Evolutionary conservation across 2,329 filamentous ascomycete genomes (phyloP).

Genomic region (Trichoderma simmonsii): DNA sequence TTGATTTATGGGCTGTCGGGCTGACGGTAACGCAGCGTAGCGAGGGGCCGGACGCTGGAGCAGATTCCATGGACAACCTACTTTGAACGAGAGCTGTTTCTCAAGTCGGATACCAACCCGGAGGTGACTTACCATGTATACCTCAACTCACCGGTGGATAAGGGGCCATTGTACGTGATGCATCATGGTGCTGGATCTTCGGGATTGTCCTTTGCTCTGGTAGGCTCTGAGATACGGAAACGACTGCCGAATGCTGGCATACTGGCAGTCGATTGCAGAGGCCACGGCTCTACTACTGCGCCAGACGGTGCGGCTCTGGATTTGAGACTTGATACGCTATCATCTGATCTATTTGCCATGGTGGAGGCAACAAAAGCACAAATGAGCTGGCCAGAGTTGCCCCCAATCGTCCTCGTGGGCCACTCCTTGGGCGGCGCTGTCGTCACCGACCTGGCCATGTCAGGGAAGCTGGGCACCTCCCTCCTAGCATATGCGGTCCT

Average conservation of each 20-base stretch:
- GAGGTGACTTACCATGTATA: slow-evolving; percentile 77
- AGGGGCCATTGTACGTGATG: slow-evolving; percentile 82
- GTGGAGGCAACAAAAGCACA: slow-evolving; percentile 62
- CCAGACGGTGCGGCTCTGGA: slow-evolving; percentile 48
- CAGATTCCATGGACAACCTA: slow-evolving; percentile 83
- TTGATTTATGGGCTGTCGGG: slow-evolving; percentile 16
- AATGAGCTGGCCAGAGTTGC: slow-evolving; percentile 71
- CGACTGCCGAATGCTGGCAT: slow-evolving; percentile 77
- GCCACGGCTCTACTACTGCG: slow-evolving; percentile 72
- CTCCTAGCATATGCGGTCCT: slow-evolving; percentile 85
- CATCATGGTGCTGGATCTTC: slow-evolving; percentile 96
- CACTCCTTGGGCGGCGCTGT: slow-evolving; percentile 93
- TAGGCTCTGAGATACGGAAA: slow-evolving; percentile 73
- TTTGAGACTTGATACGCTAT: slow-evolving; percentile 69
- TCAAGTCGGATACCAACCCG: slow-evolving; percentile 49
- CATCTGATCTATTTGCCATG: slow-evolving; percentile 67
- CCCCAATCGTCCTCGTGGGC: slow-evolving; percentile 77
- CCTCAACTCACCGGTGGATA: slow-evolving; percentile 72
- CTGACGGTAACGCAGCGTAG: slow-evolving; percentile 39
- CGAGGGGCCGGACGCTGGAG: slow-evolving; percentile 55
- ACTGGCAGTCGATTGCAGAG: slow-evolving; percentile 79
- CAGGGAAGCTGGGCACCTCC: slow-evolving; percentile 60
- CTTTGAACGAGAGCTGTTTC: slow-evolving; percentile 82
- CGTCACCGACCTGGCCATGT: slow-evolving; percentile 75
- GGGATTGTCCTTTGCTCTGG: slow-evolving; percentile 83